Evolutionary conservation across 805 yeast genomes (phyloP).

Genomic region (Cyberlindnera mrakii): DNA sequence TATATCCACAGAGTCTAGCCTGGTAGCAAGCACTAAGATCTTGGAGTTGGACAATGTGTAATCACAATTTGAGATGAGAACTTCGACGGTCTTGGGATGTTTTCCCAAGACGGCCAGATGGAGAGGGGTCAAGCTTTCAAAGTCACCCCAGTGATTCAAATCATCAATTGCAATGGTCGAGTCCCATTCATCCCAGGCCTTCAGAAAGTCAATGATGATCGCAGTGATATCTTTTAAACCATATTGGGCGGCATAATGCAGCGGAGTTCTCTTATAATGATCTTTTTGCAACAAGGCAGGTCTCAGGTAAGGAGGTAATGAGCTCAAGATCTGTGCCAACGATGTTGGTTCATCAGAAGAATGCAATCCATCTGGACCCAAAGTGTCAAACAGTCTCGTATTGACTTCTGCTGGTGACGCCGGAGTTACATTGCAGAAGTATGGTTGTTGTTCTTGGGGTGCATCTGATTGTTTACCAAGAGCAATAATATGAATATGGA

Average conservation of each 20-base stretch:
- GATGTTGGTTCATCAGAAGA: constrained; percentile 55
- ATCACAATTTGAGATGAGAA: constrained; percentile 43
- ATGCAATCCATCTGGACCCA: constrained; percentile 58
- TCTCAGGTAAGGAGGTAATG: constrained; percentile 48
- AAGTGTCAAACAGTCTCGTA: constrained; percentile 44
- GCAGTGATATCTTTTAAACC: constrained; percentile 65
- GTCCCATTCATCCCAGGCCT: constrained; percentile 55
- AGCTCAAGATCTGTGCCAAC: constrained; percentile 50
- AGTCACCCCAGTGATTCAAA: constrained; percentile 53
- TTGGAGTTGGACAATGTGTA: constrained; percentile 43
- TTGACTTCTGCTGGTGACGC: constrained; percentile 50
- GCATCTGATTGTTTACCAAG: constrained; percentile 54
- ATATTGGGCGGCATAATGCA: constrained; percentile 85
- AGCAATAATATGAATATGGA: constrained; percentile 77
- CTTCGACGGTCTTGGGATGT: constrained; percentile 70
- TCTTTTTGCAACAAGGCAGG: constrained; percentile 61
- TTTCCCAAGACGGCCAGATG: constrained; percentile 78
- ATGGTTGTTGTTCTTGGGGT: constrained; percentile 1
- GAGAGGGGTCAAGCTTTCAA: constrained; percentile 74
- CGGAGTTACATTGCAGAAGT: constrained; percentile 23
- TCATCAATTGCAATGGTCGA: constrained; percentile 49
- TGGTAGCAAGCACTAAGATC: constrained; percentile 51
- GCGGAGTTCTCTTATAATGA: constrained; percentile 73
- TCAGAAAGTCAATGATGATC: constrained; percentile 49
- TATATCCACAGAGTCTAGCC: constrained; percentile 55